phyloP scores from a whole-genome alignment of 2,329 filamentous ascomycete species.

The Juglanconis sp. region DNA sequence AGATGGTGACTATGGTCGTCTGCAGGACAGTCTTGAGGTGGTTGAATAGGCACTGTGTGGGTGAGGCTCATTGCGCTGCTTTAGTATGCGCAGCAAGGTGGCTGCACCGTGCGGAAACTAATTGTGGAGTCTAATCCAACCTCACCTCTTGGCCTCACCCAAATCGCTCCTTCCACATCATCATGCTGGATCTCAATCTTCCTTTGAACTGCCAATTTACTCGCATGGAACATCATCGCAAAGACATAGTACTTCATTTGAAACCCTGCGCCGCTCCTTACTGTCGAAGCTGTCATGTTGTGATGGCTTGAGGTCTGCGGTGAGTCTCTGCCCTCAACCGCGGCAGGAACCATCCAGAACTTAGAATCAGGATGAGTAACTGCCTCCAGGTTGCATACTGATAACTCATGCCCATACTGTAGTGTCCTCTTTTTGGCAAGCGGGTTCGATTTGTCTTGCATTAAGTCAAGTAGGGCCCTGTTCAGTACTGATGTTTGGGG shows the following conservation, averaged over 20 bases:
- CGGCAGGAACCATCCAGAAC: not conserved
- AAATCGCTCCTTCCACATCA: not conserved
- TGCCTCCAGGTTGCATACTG: no score
- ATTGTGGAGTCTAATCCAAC: not conserved
- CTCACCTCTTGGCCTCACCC: not conserved
- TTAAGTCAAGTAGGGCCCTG: not conserved
- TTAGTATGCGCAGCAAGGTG: not conserved
- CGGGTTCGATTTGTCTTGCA: not conserved
- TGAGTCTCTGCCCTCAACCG: not conserved
- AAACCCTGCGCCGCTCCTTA: not conserved
- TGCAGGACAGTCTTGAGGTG: no score
- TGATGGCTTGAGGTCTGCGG: not conserved
- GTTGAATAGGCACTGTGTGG: not conserved
- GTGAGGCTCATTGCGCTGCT: not conserved
- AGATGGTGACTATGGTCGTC: no score
- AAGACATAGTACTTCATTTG: not conserved
- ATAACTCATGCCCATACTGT: no score
- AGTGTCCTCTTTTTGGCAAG: no score
- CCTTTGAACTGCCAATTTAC: not conserved
- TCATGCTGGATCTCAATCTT: not conserved
- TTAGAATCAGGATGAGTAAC: no score
- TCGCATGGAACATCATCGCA: no score
- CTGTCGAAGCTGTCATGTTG: not conserved
- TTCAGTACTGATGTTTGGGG: not conserved
- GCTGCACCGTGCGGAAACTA: not conserved